Evolutionary conservation across 768 basidiomycete species (phyloP).

Genomic region (Boletus reticuloceps): DNA sequence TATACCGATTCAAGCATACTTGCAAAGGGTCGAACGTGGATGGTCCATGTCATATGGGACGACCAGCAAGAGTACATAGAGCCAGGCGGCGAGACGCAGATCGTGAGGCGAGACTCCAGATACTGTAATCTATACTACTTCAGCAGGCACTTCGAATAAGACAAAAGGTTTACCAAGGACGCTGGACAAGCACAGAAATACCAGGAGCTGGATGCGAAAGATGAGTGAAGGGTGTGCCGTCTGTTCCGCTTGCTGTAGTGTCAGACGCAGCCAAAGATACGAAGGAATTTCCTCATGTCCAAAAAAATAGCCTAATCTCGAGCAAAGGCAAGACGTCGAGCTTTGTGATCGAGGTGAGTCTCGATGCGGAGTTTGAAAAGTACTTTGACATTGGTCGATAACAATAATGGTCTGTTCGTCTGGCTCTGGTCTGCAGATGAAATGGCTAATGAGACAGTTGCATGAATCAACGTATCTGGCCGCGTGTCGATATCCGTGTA

Average conservation of each 20-base stretch:
- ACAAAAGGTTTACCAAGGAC: slow-evolving; percentile 29
- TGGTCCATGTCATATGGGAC: slow-evolving; percentile 36
- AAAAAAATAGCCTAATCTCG: slow-evolving; percentile 11
- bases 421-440: slow-evolving; percentile 1
- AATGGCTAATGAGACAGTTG: slow-evolving; percentile 15
- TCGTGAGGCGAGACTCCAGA: slow-evolving; percentile 18
- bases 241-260: slow-evolving; percentile 9
- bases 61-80: slow-evolving; percentile 31
- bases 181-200: slow-evolving; percentile 31
- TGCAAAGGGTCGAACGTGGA: slow-evolving; percentile 40
- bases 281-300: slow-evolving; percentile 20
- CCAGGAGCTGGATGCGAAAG: slow-evolving; percentile 30
- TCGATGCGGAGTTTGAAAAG: slow-evolving; percentile 29
- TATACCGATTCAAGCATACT: slow-evolving; percentile 36
- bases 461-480: not conserved
- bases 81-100: slow-evolving; percentile 18
- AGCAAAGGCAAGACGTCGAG: slow-evolving; percentile 32
- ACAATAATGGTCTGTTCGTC: slow-evolving; percentile 26
- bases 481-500: not conserved
- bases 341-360: no score
- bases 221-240: slow-evolving; percentile 14
- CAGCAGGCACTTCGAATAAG: not conserved
- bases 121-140: slow-evolving; percentile 23
- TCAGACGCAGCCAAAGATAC: slow-evolving; percentile 3
- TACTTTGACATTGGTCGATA: slow-evolving; percentile 9